Conservation (phyloP, 225 moss, liverwort and hornwort genomes). For the Takakia lepidozioides region DNA sequence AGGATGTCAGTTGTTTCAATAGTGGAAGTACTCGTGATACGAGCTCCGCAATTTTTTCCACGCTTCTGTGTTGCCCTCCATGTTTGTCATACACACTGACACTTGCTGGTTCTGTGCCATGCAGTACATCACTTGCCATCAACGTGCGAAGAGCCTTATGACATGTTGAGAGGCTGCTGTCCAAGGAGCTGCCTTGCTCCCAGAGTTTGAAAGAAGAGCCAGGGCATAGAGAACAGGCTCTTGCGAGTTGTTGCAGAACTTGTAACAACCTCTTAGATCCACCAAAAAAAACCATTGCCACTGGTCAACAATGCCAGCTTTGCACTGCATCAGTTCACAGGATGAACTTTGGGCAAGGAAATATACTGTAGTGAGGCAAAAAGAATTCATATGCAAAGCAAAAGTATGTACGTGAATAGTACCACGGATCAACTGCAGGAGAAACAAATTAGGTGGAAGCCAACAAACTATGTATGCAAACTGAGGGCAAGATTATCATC, state of each 20-base stretch:
- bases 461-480: too few relatives aligned
- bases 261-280: conserved; percentile 55
- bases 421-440: too few relatives aligned
- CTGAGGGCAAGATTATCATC: too few relatives aligned
- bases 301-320: too few relatives aligned
- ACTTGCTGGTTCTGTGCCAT: conserved; percentile 15
- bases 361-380: too few relatives aligned
- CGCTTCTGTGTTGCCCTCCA: conserved; percentile 15
- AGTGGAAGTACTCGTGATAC: conserved; percentile 47
- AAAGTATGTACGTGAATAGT: too few relatives aligned
- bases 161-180: conserved; percentile 40
- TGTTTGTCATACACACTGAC: conserved; percentile 3
- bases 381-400: too few relatives aligned
- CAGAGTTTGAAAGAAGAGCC: conserved; percentile 47
- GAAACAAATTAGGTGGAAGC: too few relatives aligned
- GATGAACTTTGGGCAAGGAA: too few relatives aligned
- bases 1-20: conserved; percentile 52
- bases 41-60: conserved; percentile 54
- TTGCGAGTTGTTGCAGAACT: conserved; percentile 51
- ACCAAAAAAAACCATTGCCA: too few relatives aligned
- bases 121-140: conserved; percentile 16
- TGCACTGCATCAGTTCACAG: too few relatives aligned
- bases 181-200: conserved; percentile 45
- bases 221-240: conserved; percentile 38
- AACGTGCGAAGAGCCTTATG: conserved; percentile 54